Conservation (phyloP, 228 moss, liverwort and hornwort species). For the Sphagnum magellanicum region DNA sequence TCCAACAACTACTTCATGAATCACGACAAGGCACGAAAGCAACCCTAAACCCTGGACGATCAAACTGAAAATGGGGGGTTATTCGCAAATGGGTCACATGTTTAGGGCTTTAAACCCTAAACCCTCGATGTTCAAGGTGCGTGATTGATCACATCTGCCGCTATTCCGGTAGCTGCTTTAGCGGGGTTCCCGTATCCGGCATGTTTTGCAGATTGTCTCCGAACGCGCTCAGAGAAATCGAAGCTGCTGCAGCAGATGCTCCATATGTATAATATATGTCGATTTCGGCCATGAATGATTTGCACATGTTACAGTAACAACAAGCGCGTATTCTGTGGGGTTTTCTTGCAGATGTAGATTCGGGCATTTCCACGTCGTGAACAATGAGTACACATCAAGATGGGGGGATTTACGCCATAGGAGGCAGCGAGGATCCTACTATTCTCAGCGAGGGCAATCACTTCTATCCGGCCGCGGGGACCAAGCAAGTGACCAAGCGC, state of each 20-base stretch:
- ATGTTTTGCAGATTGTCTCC: conserved; percentile 10
- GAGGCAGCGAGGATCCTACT: conserved; percentile 21
- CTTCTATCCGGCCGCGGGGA: conserved; percentile 12
- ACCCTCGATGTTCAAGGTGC: too few relatives aligned
- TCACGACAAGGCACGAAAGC: conserved; percentile 28
- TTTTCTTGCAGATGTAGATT: conserved; percentile 19
- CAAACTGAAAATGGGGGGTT: too few relatives aligned
- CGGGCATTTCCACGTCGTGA: conserved; percentile 31
- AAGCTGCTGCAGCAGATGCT: conserved; percentile 9
- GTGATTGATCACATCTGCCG: too few relatives aligned
- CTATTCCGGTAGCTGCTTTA: too few relatives aligned
- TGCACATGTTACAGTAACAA: too few relatives aligned
- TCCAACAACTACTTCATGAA: conserved; percentile 40
- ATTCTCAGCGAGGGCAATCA: conserved; percentile 32
- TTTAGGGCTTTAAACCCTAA: too few relatives aligned
- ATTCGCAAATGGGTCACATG: too few relatives aligned
- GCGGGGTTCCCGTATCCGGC: neutral
- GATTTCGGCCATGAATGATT: too few relatives aligned
- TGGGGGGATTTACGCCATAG: conserved; percentile 38
- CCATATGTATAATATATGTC: too few relatives aligned
- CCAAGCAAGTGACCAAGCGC: conserved; percentile 13
- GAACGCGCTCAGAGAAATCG: conserved; percentile 25
- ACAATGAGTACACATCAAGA: conserved; percentile 35
- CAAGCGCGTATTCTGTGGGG: neutral
- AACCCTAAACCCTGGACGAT: too few relatives aligned